Conservation (phyloP, 805 yeast species). For the Zygoascus flipseniorum region DNA sequence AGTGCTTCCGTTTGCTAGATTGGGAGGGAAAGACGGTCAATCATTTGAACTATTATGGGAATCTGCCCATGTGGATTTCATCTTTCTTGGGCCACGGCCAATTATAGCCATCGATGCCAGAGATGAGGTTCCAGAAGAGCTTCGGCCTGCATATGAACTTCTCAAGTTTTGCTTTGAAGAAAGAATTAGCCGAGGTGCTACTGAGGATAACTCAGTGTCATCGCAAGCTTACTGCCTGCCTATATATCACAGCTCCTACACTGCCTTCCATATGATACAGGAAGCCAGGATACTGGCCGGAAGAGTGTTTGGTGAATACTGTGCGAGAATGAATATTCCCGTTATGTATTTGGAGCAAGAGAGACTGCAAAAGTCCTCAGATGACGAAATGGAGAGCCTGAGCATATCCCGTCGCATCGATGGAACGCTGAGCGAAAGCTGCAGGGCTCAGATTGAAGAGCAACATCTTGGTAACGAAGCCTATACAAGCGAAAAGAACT, state of each 20-base stretch:
- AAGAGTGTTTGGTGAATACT: conserved; percentile 26
- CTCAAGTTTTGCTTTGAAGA: neutral
- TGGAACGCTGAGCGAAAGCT: conserved; percentile 21
- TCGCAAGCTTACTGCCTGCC: conserved; percentile 5
- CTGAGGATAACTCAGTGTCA: conserved; percentile 5
- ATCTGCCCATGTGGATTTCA: neutral
- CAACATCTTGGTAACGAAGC: conserved; percentile 15
- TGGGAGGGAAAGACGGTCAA: neutral
- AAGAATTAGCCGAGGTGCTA: conserved; percentile 9
- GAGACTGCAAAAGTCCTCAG: neutral
- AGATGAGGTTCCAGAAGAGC: neutral
- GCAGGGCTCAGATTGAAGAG: conserved; percentile 24
- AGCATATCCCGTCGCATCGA: neutral
- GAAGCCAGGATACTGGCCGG: conserved; percentile 27
- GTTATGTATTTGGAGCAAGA: conserved; percentile 24
- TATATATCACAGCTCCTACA: neutral
- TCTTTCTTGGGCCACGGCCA: neutral
- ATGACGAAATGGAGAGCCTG: neutral
- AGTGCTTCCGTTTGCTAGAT: neutral
- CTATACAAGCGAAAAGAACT: conserved; percentile 16
- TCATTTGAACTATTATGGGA: neutral
- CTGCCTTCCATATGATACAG: conserved; percentile 9
- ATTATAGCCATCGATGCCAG: neutral
- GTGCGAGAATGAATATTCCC: conserved; percentile 20
- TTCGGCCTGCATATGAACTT: neutral